phyloP scores from a whole-genome alignment of 2,329 filamentous ascomycete species.

The Chaetomiaceae sp. region DNA sequence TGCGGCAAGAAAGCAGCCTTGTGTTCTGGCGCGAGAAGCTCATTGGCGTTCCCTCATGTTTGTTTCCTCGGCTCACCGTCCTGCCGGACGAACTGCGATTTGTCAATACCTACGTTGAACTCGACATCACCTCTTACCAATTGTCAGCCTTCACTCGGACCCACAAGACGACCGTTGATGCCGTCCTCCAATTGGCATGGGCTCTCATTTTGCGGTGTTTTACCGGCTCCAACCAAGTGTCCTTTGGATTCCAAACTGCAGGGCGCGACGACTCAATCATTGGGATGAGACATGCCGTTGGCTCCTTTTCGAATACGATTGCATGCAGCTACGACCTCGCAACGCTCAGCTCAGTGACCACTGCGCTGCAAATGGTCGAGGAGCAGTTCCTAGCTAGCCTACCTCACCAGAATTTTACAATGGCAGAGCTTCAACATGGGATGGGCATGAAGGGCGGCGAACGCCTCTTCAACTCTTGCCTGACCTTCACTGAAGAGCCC shows the following conservation, averaged over 20 bases:
- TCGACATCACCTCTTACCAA: constrained; percentile 38
- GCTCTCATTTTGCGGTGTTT: constrained; percentile 53
- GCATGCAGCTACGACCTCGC: constrained; percentile 36
- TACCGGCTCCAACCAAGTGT: constrained; percentile 47
- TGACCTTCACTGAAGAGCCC: constrained; percentile 44
- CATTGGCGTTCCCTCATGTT: constrained; percentile 37
- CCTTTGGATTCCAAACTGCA: constrained; percentile 50
- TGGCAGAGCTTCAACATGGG: constrained; percentile 45
- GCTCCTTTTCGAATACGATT: constrained; percentile 42
- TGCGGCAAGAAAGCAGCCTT: constrained; percentile 35
- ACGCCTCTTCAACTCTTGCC: constrained; percentile 47
- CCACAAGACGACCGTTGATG: constrained; percentile 42
- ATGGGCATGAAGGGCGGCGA: constrained; percentile 39
- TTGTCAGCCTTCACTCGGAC: constrained; percentile 43
- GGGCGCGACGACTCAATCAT: constrained; percentile 42
- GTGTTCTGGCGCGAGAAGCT: constrained; percentile 46
- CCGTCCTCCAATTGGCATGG: constrained; percentile 57
- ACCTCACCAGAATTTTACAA: constrained; percentile 43
- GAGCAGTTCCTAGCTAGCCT: constrained; percentile 31
- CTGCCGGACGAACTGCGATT: constrained; percentile 26
- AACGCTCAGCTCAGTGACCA: constrained; percentile 31
- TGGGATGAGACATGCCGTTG: constrained; percentile 41
- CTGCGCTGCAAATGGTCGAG: constrained; percentile 33
- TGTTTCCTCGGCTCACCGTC: constrained; percentile 41
- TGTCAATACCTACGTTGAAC: constrained; percentile 37